Conservation (phyloP, 108 stramenopile genomes). For the Cylindrotheca closterium region DNA sequence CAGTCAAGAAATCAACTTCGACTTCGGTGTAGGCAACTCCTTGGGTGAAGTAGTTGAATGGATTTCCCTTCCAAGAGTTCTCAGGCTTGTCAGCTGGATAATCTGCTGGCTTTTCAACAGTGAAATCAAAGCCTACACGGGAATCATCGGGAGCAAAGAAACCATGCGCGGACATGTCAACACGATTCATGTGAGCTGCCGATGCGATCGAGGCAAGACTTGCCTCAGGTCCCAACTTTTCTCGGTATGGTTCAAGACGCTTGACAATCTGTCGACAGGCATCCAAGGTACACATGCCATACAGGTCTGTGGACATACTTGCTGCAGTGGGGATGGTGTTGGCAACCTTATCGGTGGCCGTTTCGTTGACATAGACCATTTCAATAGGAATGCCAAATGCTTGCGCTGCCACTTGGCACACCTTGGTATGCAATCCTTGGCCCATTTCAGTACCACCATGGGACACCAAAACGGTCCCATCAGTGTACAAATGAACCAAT, state of each 20-base stretch:
- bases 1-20: constrained; percentile 91
- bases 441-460: constrained; percentile 99
- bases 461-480: constrained; percentile 89
- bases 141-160: constrained; percentile 80
- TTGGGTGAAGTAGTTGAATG: constrained; percentile 96
- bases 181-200: constrained; percentile 82
- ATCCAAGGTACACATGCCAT: constrained; percentile 96
- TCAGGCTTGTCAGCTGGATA: constrained; percentile 72
- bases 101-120: constrained; percentile 52
- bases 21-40: constrained; percentile 88
- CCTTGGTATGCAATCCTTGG: constrained; percentile 94
- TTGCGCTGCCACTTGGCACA: constrained; percentile 91
- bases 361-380: constrained; percentile 90
- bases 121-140: constrained; percentile 86
- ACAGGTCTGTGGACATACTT: constrained; percentile 88
- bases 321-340: constrained; percentile 93
- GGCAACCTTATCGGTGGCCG: constrained; percentile 88
- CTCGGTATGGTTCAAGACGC: constrained; percentile 79
- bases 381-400: constrained; percentile 86
- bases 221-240: constrained; percentile 66
- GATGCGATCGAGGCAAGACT: constrained; percentile 64
- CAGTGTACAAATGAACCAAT: constrained; percentile 91
- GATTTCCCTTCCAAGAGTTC: constrained; percentile 87
- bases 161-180: constrained; percentile 92
- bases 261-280: constrained; percentile 88